Conservation (phyloP, 306 rosid genomes). For the Bauhinia variegata region DNA sequence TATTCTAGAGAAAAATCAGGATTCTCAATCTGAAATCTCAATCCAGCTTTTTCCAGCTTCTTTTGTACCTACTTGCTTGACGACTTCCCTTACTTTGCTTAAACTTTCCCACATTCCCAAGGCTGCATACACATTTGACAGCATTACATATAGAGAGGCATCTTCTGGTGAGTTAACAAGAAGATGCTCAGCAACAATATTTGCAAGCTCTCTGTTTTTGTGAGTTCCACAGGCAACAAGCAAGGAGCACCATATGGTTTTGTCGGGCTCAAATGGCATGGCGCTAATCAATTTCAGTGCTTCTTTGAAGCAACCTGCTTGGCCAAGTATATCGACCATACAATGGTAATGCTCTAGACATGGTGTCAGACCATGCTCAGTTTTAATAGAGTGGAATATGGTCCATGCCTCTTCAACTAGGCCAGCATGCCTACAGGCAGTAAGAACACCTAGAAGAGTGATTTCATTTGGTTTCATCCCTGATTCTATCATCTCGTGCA, state of each 20-base stretch:
- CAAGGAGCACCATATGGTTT: conserved; percentile 71
- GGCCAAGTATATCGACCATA: conserved; percentile 85
- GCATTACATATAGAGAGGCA: conserved; percentile 69
- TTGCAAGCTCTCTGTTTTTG: conserved; percentile 61
- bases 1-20: conserved; percentile 29
- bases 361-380: conserved; percentile 56
- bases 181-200: conserved; percentile 58
- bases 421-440: conserved; percentile 87
- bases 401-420: conserved; percentile 66
- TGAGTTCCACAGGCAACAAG: conserved; percentile 73
- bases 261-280: conserved; percentile 79
- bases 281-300: conserved; percentile 55
- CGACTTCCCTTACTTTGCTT: conserved; percentile 63
- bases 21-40: conserved; percentile 61
- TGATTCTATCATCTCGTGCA: conserved; percentile 64
- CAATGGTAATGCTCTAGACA: conserved; percentile 74
- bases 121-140: conserved; percentile 75
- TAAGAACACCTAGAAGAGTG: conserved; percentile 77
- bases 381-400: conserved; percentile 65
- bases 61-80: conserved; percentile 58
- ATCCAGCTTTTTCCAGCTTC: conserved; percentile 90
- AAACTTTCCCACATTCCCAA: conserved; percentile 78
- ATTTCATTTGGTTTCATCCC: conserved; percentile 73
- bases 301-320: conserved; percentile 67
- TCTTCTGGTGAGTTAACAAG: conserved; percentile 62